Evolutionary conservation across 768 basidiomycete species (phyloP).

Genomic region (Russula vinacea): DNA sequence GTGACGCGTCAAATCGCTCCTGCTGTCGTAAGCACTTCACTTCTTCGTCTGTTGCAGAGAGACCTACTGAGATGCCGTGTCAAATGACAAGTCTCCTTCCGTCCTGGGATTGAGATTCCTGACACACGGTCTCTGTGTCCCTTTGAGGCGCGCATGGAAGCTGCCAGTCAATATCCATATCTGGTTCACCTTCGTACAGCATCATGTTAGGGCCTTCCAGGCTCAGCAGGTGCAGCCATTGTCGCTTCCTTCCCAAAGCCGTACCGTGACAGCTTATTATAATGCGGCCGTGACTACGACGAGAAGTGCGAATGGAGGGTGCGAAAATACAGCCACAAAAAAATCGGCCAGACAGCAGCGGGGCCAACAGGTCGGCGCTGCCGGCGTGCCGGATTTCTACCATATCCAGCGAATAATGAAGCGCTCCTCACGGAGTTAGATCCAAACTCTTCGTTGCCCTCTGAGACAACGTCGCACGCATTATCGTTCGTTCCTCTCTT

Average conservation of each 20-base stretch:
- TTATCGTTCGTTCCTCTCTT: too few species aligned
- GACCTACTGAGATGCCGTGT: constrained; percentile 11
- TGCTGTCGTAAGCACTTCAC: constrained; percentile 10
- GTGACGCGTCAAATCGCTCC: neutral
- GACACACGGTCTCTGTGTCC: constrained; percentile 1
- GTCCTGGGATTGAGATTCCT: constrained; percentile 8
- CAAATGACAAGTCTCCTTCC: constrained; percentile 14
- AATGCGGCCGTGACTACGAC: constrained; percentile 8
- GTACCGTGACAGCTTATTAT: neutral
- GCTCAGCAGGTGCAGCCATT: constrained; percentile 2
- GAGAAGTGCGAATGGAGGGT: neutral
- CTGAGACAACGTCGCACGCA: too few species aligned
- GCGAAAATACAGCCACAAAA: constrained; percentile 4
- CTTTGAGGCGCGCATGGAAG: constrained; percentile 21
- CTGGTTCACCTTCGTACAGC: constrained; percentile 17
- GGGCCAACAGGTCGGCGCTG: constrained; percentile 14
- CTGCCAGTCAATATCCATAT: constrained; percentile 26
- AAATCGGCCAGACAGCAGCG: constrained; percentile 3
- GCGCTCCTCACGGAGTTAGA: constrained; percentile 23
- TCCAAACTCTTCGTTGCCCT: neutral
- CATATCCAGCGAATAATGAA: constrained; percentile 25
- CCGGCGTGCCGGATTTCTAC: constrained; percentile 25
- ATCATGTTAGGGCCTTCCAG: neutral
- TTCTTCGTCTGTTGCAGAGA: neutral
- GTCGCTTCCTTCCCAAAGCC: neutral